A percentile compares a stretch with the other conserved stretches of the same genome.
Conservation (phyloP, 2,329 filamentous ascomycete genomes). For the Sporothrix brunneoviolacea region DNA sequence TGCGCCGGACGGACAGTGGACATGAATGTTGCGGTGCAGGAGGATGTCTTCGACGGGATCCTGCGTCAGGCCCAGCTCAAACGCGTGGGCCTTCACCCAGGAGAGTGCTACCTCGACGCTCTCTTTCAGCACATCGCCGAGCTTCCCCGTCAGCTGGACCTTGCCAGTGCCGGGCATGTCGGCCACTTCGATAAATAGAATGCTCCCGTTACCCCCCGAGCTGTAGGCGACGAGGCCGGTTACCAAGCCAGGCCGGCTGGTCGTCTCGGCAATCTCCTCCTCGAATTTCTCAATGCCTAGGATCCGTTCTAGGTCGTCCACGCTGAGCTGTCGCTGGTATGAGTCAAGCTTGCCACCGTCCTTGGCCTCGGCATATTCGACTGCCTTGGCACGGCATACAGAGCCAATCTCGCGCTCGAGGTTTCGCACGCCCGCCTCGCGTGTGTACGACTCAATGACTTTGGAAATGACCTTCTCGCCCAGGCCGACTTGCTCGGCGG, state of each 20-base stretch:
- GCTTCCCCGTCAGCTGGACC: constrained; percentile 91
- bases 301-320: constrained; percentile 81
- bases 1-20: constrained; percentile 90
- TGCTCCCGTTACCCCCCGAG: constrained; percentile 86
- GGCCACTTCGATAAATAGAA: constrained; percentile 95
- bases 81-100: constrained; percentile 96
- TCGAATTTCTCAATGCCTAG: constrained; percentile 90
- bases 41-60: constrained; percentile 86
- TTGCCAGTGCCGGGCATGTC: constrained; percentile 92
- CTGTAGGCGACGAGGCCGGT: constrained; percentile 95
- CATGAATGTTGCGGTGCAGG: constrained; percentile 88
- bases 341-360: constrained; percentile 61
- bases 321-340: constrained; percentile 67
- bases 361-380: constrained; percentile 86
- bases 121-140: constrained; percentile 95
- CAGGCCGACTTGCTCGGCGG: constrained; percentile 66
- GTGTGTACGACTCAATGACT: constrained; percentile 93
- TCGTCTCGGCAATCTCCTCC: constrained; percentile 88
- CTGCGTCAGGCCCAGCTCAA: constrained; percentile 75
- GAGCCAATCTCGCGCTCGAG: constrained; percentile 92
- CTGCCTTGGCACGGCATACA: constrained; percentile 90
- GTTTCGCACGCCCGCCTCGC: constrained; percentile 92
- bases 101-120: constrained; percentile 91
- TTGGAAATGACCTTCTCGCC: constrained; percentile 83
- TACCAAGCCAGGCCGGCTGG: constrained; percentile 79